phyloP scores from a whole-genome alignment of 495 filamentous ascomycete genomes.

The Penicillium verhagenii region DNA sequence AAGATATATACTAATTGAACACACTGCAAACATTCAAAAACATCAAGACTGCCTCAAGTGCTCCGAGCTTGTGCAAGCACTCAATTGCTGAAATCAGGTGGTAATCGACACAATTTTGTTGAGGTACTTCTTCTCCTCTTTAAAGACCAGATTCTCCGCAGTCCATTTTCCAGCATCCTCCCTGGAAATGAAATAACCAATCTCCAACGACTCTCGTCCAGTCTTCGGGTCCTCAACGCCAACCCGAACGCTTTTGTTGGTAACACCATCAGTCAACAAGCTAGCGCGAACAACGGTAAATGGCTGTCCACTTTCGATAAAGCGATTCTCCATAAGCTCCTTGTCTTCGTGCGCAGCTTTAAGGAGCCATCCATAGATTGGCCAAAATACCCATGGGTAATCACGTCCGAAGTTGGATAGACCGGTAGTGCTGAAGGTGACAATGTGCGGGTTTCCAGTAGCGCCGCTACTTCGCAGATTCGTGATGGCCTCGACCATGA shows the following conservation, averaged over 20 bases:
- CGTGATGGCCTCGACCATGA: conserved; percentile 47
- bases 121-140: conserved; percentile 10
- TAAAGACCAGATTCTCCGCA: conserved; percentile 11
- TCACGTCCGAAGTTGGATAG: conserved; percentile 47
- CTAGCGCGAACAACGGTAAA: conserved; percentile 49
- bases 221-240: conserved; percentile 41
- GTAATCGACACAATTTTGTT: conserved; percentile 22
- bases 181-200: conserved; percentile 43
- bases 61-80: too few relatives aligned
- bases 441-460: conserved; percentile 39
- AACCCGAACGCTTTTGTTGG: conserved; percentile 30
- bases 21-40: background rate
- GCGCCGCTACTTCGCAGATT: conserved; percentile 16
- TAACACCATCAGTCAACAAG: conserved; percentile 35
- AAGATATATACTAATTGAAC: too few relatives aligned
- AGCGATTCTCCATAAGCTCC: conserved; percentile 52
- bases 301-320: conserved; percentile 30
- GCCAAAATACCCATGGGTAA: conserved; percentile 52
- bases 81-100: too few relatives aligned
- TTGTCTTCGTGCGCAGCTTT: conserved; percentile 58
- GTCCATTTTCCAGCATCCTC: conserved; percentile 21
- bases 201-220: conserved; percentile 36
- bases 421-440: conserved; percentile 55
- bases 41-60: too few relatives aligned
- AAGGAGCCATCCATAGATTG: conserved; percentile 35